Evolutionary conservation across 192 early-diverging fungal genomes (phyloP).

Genomic region (Piromyces sp.): DNA sequence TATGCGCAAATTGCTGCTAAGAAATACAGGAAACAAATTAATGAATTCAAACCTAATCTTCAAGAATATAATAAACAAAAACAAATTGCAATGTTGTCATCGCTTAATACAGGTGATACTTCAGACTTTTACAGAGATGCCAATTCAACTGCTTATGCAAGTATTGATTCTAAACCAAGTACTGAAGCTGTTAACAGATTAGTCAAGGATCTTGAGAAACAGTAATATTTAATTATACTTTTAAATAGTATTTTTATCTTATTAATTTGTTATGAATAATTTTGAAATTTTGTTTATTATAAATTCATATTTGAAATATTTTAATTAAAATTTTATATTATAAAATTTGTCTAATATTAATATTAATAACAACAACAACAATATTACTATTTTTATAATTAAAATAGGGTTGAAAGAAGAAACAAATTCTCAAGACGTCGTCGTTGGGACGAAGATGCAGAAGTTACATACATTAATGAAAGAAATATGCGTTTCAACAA

Average conservation of each 20-base stretch:
- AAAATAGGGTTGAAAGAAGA: conserved; percentile 29
- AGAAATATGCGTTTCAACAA: conserved; percentile 89
- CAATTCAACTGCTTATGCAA: conserved; percentile 47
- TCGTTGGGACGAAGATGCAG: conserved; percentile 61
- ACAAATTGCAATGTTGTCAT: conserved; percentile 14
- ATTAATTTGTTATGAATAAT: too few species aligned
- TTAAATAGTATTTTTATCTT: too few species aligned
- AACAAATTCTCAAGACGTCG: conserved; percentile 48
- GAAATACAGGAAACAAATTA: conserved; percentile 67
- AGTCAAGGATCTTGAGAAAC: conserved; percentile 52
- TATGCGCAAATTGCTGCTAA: conserved; percentile 68
- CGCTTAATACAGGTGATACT: conserved; percentile 12
- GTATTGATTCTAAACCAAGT: conserved; percentile 34
- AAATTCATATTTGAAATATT: too few species aligned
- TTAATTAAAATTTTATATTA: too few species aligned
- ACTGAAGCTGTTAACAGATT: conserved; percentile 47
- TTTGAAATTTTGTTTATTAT: too few species aligned
- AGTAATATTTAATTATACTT: conserved; percentile 33
- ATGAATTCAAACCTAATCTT: conserved; percentile 71
- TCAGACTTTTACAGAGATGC: conserved; percentile 41
- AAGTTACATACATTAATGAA: conserved; percentile 88
- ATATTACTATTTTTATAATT: conserved; percentile 7
- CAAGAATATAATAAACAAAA: conserved; percentile 52
- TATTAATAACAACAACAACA: too few species aligned
- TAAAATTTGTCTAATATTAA: too few species aligned